These are phyloP conservation scores for Lasiosphaeria ovina DNA, from an alignment of 495 filamentous ascomycete genomes.

Conservation along the genomic window DNA sequence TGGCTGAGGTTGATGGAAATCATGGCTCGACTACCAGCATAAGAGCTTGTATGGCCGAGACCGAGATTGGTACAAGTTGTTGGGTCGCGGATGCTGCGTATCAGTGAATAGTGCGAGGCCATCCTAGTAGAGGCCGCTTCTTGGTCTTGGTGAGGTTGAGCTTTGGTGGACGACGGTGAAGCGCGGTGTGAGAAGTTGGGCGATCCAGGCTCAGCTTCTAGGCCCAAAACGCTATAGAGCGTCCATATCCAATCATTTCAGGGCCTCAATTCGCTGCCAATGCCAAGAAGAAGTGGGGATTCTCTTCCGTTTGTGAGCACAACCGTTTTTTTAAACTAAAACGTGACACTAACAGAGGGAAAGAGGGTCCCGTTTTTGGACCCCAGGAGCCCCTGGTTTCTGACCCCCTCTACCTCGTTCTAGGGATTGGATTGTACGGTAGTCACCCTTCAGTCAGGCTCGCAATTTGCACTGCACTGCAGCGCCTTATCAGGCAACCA, in stretches of 20 bases:
- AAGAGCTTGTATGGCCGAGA: conserved; percentile 5
- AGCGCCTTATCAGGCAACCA: too few relatives aligned
- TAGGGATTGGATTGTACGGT: too few relatives aligned
- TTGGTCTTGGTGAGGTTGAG: conserved; percentile 3
- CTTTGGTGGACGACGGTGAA: not conserved
- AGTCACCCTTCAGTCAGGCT: too few relatives aligned
- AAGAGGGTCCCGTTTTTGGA: too few relatives aligned
- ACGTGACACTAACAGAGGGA: too few relatives aligned
- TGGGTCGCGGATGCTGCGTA: conserved; percentile 1
- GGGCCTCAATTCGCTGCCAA: too few relatives aligned
- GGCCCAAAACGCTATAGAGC: conserved; percentile 3
- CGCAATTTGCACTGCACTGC: too few relatives aligned
- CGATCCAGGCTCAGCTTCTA: not conserved
- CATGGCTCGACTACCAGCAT: conserved; percentile 13
- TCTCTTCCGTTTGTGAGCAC: too few relatives aligned
- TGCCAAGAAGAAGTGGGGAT: too few relatives aligned
- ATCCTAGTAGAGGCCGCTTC: conserved; percentile 6
- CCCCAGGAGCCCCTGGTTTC: too few relatives aligned
- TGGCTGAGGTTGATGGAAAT: conserved; percentile 11
- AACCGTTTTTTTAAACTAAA: too few relatives aligned
- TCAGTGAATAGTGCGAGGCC: conserved; percentile 2
- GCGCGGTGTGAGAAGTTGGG: conserved; percentile 3
- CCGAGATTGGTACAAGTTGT: conserved; percentile 1
- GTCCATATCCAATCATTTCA: conserved; percentile 15
- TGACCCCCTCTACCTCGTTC: too few relatives aligned